Evolutionary conservation across 306 rosid species (phyloP), one percentile per base, ranked within the genome.

Genomic region (Prunus mira): DNA sequence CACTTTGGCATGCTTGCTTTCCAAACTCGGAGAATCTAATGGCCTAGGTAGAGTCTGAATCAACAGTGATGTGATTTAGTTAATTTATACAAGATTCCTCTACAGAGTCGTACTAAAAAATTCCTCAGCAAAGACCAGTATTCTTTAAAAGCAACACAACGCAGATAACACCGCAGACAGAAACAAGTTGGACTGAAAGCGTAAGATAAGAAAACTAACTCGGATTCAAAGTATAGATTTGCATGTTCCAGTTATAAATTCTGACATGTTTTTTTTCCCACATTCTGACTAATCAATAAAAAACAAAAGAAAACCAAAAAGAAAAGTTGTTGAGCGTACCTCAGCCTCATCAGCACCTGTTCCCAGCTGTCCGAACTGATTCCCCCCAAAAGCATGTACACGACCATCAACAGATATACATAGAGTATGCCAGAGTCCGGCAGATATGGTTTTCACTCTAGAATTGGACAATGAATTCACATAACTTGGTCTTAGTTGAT

Each of bases 361-460:
- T 51, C 98, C 98, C 84, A 93, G 57, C 78, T 93, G 97, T 65
- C 98, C 97, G 84, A 91, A 93, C 81, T 93, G 98, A 81, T 93
- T 93, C 34, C 98, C 98, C 20, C 98, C 97, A 79, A 93, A 93
- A 34, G 86, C 88, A 74, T 86, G 87, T 65, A 91, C 81, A 67
- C 69, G 78, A 47, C 97, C 97, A 30, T 89, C 90, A 70, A 11
- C 88, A 34, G 96, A 80, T 34, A 87, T 70, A 76, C 98, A 91
- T 14, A 93, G 25, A 64, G 98, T 89, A 79, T 93, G 98, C 97
- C 98, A 93, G 54, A 93, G 88, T 77, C 98, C 98, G 19, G 96
- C 93, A 68, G 98, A 88, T 24, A 89, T 73, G 50, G 63, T 86
- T 76, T 83, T 81, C 58, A 93, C 90, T 77, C 70, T 71, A 20